Conservation (phyloP, 352 stramenopile genomes). For the Achlya hypogyna region DNA sequence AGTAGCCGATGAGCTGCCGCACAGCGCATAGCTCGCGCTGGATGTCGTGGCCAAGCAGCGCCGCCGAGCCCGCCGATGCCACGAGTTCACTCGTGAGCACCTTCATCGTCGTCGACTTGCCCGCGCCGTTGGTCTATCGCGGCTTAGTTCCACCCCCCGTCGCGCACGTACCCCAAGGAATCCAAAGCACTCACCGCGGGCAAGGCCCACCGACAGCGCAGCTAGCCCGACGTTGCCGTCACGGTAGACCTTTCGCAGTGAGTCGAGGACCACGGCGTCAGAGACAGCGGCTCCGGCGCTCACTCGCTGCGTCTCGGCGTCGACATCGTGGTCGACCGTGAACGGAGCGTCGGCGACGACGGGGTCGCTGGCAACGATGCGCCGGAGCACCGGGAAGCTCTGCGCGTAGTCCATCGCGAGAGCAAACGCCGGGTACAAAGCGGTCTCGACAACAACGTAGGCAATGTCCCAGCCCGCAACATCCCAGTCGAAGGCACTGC, state of each 20-base stretch:
- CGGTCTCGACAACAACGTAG: constrained; percentile 22
- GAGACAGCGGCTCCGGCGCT: constrained; percentile 21
- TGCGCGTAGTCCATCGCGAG: constrained; percentile 25
- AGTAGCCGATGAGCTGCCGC: constrained; percentile 89
- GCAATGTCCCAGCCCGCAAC: constrained; percentile 21
- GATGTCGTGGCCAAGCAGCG: constrained; percentile 75
- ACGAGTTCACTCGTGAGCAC: constrained; percentile 60
- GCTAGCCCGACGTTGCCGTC: constrained; percentile 79
- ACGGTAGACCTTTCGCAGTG: constrained; percentile 47
- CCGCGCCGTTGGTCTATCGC: constrained; percentile 53
- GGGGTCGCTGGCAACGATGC: constrained; percentile 1
- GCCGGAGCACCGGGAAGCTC: constrained; percentile 8
- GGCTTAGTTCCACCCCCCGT: neutral
- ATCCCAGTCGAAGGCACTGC: constrained; percentile 23
- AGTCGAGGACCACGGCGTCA: constrained; percentile 30
- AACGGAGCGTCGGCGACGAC: constrained; percentile 8
- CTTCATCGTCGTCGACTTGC: constrained; percentile 81
- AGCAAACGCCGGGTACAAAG: constrained; percentile 22
- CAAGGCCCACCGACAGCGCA: constrained; percentile 75
- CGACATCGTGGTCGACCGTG: constrained; percentile 31
- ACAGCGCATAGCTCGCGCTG: constrained; percentile 53
- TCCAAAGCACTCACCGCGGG: constrained; percentile 87
- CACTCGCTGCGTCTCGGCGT: constrained; percentile 24
- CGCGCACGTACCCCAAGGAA: constrained; percentile 60
- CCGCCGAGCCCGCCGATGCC: constrained; percentile 63